These are phyloP conservation scores for Xylariales sp. DNA, from an alignment of 2,329 filamentous ascomycete species.

Conservation along the genomic window DNA sequence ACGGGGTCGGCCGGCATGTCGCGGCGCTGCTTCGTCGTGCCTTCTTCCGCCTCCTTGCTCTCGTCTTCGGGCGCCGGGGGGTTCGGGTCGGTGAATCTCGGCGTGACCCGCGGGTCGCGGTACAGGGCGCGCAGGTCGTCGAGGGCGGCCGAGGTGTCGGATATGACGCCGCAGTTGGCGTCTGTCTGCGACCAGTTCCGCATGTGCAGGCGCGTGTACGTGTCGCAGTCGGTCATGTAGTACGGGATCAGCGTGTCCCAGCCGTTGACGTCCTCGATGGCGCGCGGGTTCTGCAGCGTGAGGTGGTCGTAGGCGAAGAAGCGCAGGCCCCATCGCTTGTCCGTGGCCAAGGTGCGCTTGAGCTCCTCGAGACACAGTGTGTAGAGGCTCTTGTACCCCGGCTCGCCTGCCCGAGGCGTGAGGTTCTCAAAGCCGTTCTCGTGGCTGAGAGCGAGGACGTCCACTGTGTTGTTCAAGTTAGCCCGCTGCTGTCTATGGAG, in stretches of 20 bases:
- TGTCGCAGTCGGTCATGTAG: constrained; percentile 69
- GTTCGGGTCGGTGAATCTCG: constrained; percentile 54
- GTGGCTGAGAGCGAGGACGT: constrained; percentile 60
- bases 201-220: constrained; percentile 62
- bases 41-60: neutral
- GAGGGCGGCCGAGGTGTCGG: constrained; percentile 58
- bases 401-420: constrained; percentile 49
- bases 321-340: constrained; percentile 61
- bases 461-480: constrained; percentile 50
- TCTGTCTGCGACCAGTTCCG: constrained; percentile 56
- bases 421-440: constrained; percentile 54
- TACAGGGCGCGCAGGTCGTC: constrained; percentile 61
- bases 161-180: constrained; percentile 56
- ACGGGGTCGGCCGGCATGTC: constrained; percentile 39
- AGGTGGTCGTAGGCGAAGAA: constrained; percentile 71
- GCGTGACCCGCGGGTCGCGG: constrained; percentile 53
- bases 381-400: constrained; percentile 57
- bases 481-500: neutral
- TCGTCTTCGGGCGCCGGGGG: constrained; percentile 44
- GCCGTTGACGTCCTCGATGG: constrained; percentile 62
- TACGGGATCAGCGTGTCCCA: constrained; percentile 70
- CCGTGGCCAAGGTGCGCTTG: constrained; percentile 46
- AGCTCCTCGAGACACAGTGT: constrained; percentile 54
- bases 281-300: constrained; percentile 65
- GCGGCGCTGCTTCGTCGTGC: constrained; percentile 25